Evolutionary conservation across 2,329 filamentous ascomycete species (phyloP).

Genomic region (Colletotrichum falcatum): DNA sequence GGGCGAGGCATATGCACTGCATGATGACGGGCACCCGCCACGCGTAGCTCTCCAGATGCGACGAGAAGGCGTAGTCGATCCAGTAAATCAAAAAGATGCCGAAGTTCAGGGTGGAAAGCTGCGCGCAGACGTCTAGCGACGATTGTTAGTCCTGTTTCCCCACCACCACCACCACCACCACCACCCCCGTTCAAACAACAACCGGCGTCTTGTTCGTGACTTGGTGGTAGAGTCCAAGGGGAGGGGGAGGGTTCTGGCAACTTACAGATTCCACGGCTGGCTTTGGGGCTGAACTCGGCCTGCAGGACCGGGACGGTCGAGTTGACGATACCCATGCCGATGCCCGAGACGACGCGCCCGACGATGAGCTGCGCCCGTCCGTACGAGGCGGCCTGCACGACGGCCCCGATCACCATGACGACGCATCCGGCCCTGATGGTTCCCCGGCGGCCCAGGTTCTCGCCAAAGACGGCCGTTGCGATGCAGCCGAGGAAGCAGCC

Average conservation of each 20-base stretch:
- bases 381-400: constrained; percentile 57
- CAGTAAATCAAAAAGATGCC: constrained; percentile 60
- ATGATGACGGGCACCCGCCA: constrained; percentile 57
- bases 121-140: constrained; percentile 57
- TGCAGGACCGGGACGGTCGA: constrained; percentile 59
- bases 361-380: constrained; percentile 58
- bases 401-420: constrained; percentile 58
- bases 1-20: constrained; percentile 55
- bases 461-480: constrained; percentile 53
- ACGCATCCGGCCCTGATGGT: constrained; percentile 55
- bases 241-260: not conserved
- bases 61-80: constrained; percentile 58
- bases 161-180: too few species aligned
- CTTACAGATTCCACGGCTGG: constrained; percentile 51
- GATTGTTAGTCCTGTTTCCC: not conserved
- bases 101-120: constrained; percentile 61
- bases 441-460: constrained; percentile 56
- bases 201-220: too few species aligned
- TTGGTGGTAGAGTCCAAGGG: too few species aligned
- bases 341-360: constrained; percentile 59
- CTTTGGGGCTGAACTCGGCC: constrained; percentile 56
- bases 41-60: constrained; percentile 47
- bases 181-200: not conserved
- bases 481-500: constrained; percentile 48
- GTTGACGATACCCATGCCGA: constrained; percentile 60